These are phyloP conservation scores for Anisodus tanguticus DNA, from an alignment of 257 asterid genomes.

Conservation along the genomic window DNA sequence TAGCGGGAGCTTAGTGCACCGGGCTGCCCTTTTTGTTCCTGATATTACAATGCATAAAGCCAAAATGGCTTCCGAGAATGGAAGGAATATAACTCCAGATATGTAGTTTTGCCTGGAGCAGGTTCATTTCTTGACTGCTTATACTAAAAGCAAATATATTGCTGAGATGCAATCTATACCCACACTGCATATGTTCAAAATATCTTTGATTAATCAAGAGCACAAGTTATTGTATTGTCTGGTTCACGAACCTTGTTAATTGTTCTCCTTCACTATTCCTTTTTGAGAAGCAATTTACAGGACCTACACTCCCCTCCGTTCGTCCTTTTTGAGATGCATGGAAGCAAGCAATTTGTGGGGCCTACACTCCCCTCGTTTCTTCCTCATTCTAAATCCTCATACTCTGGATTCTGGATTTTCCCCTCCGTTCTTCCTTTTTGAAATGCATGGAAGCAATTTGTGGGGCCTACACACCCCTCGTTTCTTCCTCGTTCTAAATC, in stretches of 20 bases:
- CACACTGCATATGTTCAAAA: background rate
- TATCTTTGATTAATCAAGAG: background rate
- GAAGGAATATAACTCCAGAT: background rate
- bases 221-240: background rate
- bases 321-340: too few relatives aligned
- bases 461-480: too few relatives aligned
- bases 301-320: background rate
- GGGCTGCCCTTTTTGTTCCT: background rate
- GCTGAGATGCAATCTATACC: too few relatives aligned
- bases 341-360: background rate
- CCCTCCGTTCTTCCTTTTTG: too few relatives aligned
- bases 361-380: background rate
- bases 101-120: background rate
- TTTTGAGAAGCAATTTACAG: too few relatives aligned
- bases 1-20: too few relatives aligned
- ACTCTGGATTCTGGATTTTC: too few relatives aligned
- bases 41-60: background rate
- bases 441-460: too few relatives aligned
- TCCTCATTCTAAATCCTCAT: too few relatives aligned
- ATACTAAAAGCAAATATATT: too few relatives aligned
- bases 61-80: background rate
- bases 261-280: background rate
- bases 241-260: constrained; percentile 15
- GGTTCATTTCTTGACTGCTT: background rate
- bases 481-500: too few relatives aligned